Conservation (phyloP, 2,329 filamentous ascomycete species). For the Mycocentrospora acerina region DNA sequence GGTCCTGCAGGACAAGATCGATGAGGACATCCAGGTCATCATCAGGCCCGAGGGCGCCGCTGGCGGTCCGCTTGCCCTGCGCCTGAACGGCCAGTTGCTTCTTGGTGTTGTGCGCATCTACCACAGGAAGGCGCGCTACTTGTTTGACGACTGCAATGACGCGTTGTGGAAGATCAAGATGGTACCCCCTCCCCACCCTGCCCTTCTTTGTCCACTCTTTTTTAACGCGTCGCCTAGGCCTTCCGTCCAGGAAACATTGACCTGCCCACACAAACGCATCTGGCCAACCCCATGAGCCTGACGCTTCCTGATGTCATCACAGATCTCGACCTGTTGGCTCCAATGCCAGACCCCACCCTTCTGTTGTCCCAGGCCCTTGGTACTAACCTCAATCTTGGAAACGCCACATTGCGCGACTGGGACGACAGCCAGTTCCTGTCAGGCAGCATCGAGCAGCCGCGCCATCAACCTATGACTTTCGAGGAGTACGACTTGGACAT, state of each 20-base stretch:
- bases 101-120: conserved; percentile 97
- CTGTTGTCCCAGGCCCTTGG: conserved; percentile 69
- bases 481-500: conserved; percentile 57
- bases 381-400: conserved; percentile 46
- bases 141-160: conserved; percentile 96
- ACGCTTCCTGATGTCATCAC: conserved; percentile 91
- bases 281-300: conserved; percentile 81
- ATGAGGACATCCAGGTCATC: conserved; percentile 92
- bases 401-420: conserved; percentile 55
- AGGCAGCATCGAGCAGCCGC: conserved; percentile 59
- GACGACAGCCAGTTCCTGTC: conserved; percentile 77
- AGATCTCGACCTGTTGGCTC: conserved; percentile 80
- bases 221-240: conserved; percentile 54
- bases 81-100: conserved; percentile 88
- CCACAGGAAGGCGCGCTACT: conserved; percentile 92
- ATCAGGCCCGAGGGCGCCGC: conserved; percentile 65
- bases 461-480: conserved; percentile 48
- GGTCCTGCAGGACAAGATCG: conserved; percentile 90
- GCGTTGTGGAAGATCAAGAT: conserved; percentile 98
- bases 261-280: conserved; percentile 73
- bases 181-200: conserved; percentile 54
- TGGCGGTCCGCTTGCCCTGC: conserved; percentile 91
- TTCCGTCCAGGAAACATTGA: conserved; percentile 97
- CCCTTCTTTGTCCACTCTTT: conserved; percentile 21
- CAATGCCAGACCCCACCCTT: conserved; percentile 79